Evolutionary conservation across 1,284 basidiomycete genomes (phyloP).

Genomic region (Tetrapyrgos nigripes): DNA sequence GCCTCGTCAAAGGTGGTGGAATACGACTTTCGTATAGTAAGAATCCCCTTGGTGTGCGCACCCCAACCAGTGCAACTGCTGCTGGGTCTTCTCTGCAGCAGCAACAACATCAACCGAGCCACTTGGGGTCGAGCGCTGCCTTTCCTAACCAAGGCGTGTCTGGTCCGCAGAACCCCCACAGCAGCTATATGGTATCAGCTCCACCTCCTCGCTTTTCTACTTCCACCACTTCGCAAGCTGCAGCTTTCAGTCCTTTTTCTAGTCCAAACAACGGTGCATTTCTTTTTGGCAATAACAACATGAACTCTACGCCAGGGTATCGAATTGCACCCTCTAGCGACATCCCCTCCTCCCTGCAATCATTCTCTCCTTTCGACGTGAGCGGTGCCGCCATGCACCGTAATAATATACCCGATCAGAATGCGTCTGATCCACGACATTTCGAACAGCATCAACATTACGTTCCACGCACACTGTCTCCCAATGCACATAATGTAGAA

Average conservation of each 20-base stretch:
- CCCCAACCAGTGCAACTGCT: constrained; percentile 66
- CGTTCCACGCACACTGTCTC: background rate
- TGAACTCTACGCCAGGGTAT: constrained; percentile 38
- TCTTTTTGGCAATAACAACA: constrained; percentile 27
- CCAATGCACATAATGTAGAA: background rate
- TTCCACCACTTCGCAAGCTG: constrained; percentile 49
- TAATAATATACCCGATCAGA: constrained; percentile 69
- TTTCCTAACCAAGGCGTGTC: constrained; percentile 35
- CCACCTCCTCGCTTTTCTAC: constrained; percentile 67
- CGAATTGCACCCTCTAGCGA: constrained; percentile 30
- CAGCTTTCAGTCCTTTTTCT: constrained; percentile 29
- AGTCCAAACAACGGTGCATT: constrained; percentile 16
- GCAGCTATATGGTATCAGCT: constrained; percentile 59
- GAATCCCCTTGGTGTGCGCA: constrained; percentile 89
- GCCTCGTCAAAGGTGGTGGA: constrained; percentile 92
- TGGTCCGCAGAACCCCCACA: constrained; percentile 27
- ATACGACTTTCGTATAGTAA: constrained; percentile 97
- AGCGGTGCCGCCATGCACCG: constrained; percentile 44
- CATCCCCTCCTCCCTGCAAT: constrained; percentile 29
- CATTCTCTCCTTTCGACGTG: constrained; percentile 72
- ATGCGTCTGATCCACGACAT: constrained; percentile 49
- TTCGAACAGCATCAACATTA: constrained; percentile 41
- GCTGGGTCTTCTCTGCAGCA: constrained; percentile 56
- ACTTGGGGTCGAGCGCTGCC: constrained; percentile 31
- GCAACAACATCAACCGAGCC: constrained; percentile 45